Base-by-base conservation (phyloP, 176 grass and related monocot genomes). In the Paspalum vaginatum region DNA sequence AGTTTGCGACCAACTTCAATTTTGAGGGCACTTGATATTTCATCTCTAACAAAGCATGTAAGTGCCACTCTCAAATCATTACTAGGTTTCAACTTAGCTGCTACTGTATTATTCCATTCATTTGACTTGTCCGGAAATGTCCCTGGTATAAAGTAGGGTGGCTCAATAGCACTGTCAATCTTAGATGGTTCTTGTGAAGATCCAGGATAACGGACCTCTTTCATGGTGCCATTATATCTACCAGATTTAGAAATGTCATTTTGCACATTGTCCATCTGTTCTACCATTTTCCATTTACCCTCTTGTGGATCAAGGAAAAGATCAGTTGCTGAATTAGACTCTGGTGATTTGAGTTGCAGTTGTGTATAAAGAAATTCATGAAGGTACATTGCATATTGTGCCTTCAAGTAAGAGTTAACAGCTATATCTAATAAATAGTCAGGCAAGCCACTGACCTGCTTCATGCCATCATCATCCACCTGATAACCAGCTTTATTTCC, bases 281-380 rank as follows among this genome's bases (percentile, higher is more conserved):
- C 89, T 81, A 69, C 79, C 64, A 98, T 87, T 92, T 98, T 98
- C 95, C 95, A 98, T 75, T 83, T 92, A 78, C 92, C 95, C 80
- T 98, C 92, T 79, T 92, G 72, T 50, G 88, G 92, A 55, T 98
- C 95, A 39, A 98, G 95, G 46, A 92, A 84, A 82, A 98, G 86
- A 85, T 97, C 95, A 65, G 91, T 92, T 85, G 91, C 76, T 50
- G 63, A 70, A 79, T 88, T 77, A 21, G 56, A 83, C 69, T 85
- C 78, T 20, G 79, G 78, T 81, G 70, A 32, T 72, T 92, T 75
- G 13, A 83, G 84, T 90, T 89, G 83, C 45, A 87, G 66, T 61
- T 85, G 85, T 82, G 81, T 77, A 71, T 69, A 60, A 92, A 92
- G 83, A 85, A 87, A 85, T 62, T 77, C 74, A 73, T 64, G 80